A percentile compares a stretch with the other conserved stretches of the same genome.
Conservation (phyloP, 768 basidiomycete genomes). For the Rhodotorula kratochvilovae region DNA sequence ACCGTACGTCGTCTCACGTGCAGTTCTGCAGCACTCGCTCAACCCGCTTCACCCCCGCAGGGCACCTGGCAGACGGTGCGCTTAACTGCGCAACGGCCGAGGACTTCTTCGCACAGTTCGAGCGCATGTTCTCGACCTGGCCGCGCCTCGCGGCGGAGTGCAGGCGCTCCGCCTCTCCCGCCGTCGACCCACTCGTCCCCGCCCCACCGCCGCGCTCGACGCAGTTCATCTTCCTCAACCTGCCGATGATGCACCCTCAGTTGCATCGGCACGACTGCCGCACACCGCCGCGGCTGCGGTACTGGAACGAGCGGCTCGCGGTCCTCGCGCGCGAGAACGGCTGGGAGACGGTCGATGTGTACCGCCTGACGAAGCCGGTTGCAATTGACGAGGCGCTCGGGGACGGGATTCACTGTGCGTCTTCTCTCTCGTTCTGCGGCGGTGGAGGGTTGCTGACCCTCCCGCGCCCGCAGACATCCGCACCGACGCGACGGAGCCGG, state of each 20-base stretch:
- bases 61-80: slow-evolving; percentile 8
- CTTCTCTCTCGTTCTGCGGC: neutral
- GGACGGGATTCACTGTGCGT: slow-evolving; percentile 23
- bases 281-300: slow-evolving; percentile 6
- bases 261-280: slow-evolving; percentile 5
- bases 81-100: slow-evolving; percentile 3
- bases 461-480: neutral
- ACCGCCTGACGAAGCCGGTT: neutral
- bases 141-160: neutral
- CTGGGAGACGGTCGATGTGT: slow-evolving; percentile 13
- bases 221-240: slow-evolving; percentile 9
- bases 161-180: too few species aligned
- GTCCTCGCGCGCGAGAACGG: neutral
- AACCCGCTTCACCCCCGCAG: neutral
- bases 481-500: neutral
- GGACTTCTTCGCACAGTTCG: neutral
- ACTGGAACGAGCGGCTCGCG: slow-evolving; percentile 11
- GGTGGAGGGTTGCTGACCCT: neutral
- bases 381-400: slow-evolving; percentile 1
- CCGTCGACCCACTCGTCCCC: neutral
- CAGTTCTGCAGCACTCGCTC: too few species aligned
- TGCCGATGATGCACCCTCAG: slow-evolving; percentile 8
- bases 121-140: neutral
- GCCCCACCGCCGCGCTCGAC: neutral
- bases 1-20: neutral